Evolutionary conservation across 1,139 yeast species (phyloP).

Genomic region (Nakaseomyces kungkrabaensis): DNA sequence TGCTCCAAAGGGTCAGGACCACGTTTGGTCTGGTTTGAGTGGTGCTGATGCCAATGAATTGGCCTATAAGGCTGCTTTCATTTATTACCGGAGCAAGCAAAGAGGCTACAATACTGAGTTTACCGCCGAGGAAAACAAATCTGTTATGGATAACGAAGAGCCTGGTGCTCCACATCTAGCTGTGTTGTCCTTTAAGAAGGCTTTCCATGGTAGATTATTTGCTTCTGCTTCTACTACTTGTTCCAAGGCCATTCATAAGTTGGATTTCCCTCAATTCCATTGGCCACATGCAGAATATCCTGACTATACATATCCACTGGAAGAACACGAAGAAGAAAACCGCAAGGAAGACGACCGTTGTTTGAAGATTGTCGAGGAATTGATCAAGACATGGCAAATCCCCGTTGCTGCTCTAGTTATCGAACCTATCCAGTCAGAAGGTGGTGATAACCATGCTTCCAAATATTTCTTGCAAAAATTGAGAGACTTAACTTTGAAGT

Average conservation of each 20-base stretch:
- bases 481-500: slow-evolving; percentile 50
- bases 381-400: slow-evolving; percentile 39
- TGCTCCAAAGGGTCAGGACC: slow-evolving; percentile 58
- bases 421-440: slow-evolving; percentile 70
- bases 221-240: slow-evolving; percentile 66
- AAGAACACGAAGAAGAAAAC: slow-evolving; percentile 42
- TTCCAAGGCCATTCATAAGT: slow-evolving; percentile 64
- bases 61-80: slow-evolving; percentile 69
- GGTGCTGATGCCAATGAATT: slow-evolving; percentile 74
- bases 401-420: slow-evolving; percentile 62
- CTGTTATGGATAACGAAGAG: slow-evolving; percentile 54
- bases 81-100: slow-evolving; percentile 53
- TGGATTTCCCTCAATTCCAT: slow-evolving; percentile 65
- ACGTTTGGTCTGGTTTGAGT: slow-evolving; percentile 61
- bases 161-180: slow-evolving; percentile 66
- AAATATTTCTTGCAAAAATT: slow-evolving; percentile 52
- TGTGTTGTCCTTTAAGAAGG: slow-evolving; percentile 57
- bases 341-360: slow-evolving; percentile 53
- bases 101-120: slow-evolving; percentile 46
- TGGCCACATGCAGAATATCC: slow-evolving; percentile 79
- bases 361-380: slow-evolving; percentile 44
- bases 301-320: slow-evolving; percentile 52
- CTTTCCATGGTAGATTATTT: slow-evolving; percentile 68
- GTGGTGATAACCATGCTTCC: slow-evolving; percentile 64
- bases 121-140: slow-evolving; percentile 43